Evolutionary conservation across 2,329 filamentous ascomycete species (phyloP), one percentile per base, ranked within the genome.

Genomic region (Didymella keratinophila): DNA sequence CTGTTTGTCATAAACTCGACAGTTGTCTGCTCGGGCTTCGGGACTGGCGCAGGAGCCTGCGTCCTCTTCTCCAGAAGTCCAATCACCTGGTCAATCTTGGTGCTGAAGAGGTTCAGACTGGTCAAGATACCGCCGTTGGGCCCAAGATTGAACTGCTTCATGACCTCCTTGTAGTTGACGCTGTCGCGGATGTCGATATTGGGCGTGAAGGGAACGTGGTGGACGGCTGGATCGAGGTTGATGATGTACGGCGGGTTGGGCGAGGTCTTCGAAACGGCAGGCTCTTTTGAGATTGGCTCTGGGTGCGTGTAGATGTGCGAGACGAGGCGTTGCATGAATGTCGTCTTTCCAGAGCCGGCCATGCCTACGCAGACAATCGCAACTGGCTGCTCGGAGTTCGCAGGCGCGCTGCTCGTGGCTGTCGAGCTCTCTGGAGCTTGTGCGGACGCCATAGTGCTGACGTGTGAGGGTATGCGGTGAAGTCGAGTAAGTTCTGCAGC

Each of bases 121-220:
- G 96, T 99, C 67, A 99, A 81, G 72, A 99, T 99, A 45, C 93
- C 96, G 51, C 95, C 95, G 80, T 99, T 99, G 9, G 95, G 95
- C 0, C 95, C 95, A 0, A 99, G 86, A 74, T 97, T 97, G 79
- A 97, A 98, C 80, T 98, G 93, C 80, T 94, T 96, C 96, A 99
- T 99, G 64, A 99, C 95, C 79, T 99, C 94, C 77, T 97, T 95
- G 83, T 99, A 99, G 84, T 99, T 97, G 77, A 99, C 94, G 25
- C 91, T 95, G 79, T 99, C 95, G 71, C 96, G 92, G 69, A 99
- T 99, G 79, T 99, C 95, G 79, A 99, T 98, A 79, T 99, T 99
- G 77, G 90, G 88, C 68, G 97, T 94, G 74, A 97, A 99, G 3
- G 96, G 95, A 7, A 97, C 91, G 67, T 89, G 92, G 72, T 93